Conservation (phyloP, 352 stramenopile species). For the Blastocystis sp. region DNA sequence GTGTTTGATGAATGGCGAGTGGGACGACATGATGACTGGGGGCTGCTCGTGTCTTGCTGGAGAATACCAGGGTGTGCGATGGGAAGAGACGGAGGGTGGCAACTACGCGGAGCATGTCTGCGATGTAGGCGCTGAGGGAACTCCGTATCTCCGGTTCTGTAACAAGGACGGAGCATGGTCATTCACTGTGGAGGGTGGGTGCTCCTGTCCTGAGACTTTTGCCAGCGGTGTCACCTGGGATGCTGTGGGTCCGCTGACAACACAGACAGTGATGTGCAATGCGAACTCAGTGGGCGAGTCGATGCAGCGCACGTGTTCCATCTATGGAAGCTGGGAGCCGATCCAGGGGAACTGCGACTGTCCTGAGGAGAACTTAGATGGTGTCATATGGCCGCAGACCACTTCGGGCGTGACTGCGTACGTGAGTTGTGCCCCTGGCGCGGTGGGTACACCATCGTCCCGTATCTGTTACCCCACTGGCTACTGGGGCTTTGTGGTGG, state of each 20-base stretch:
- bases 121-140: neutral
- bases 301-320: constrained; percentile 3
- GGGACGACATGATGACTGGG: constrained; percentile 6
- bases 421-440: neutral
- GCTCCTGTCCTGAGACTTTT: neutral
- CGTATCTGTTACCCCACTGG: neutral
- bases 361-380: neutral
- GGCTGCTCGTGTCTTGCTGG: neutral
- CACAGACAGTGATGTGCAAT: neutral
- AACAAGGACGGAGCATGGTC: constrained; percentile 15
- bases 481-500: neutral
- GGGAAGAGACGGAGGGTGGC: constrained; percentile 7
- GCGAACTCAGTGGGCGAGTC: neutral
- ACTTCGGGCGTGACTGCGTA: neutral
- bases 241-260: neutral
- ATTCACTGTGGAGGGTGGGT: neutral
- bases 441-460: constrained; percentile 16
- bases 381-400: constrained; percentile 34
- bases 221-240: neutral
- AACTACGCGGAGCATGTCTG: neutral
- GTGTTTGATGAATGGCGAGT: constrained; percentile 21
- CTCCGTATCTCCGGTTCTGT: neutral
- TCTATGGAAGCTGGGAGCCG: neutral
- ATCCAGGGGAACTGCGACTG: constrained; percentile 55
- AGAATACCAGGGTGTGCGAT: neutral